Base-by-base conservation (phyloP, 805 yeast genomes). In the Wickerhamomyces mucosus region DNA sequence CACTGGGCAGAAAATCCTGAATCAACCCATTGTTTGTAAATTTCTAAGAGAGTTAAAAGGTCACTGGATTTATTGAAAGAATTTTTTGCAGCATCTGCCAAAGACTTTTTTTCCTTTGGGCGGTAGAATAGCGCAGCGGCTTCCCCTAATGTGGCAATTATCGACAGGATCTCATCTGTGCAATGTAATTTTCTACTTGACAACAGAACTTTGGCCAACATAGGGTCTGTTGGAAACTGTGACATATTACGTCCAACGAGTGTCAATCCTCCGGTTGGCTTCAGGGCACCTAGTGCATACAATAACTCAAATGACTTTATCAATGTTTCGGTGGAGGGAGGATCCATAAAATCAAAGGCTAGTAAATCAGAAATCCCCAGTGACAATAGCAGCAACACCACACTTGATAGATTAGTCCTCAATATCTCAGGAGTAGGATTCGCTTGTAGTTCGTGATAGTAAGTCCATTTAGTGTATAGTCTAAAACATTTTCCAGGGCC, bases 401-500 rank as follows among this genome's bases (percentile, higher is more conserved):
- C 83, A 31, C 81, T 67, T 0, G 88, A 66, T 25, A 92, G 56
- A 46, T 89, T 88, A 15, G 81, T 82, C 34, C 98, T 60, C 34
- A 86, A 60, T n/a, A 92, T 89, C 45, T 92, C 98, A 0, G 99
- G 97, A 0, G 82, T 75, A 1, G 96, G 84, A 48, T 77, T 78
- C 3, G 71, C 63, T 9, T 79, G 78, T 51, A 92, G 61, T 43
- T 89, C 97, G 42, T 79, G 68, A 39, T 72, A 64, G 45, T 72
- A 92, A 0, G 92, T 76, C 69, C 80, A 68, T 50, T 84, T 83
- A 0, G 98, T 89, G 51, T 75, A 92, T 15, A 92, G 59, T 23
- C 99, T 55, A 48, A 80, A 92, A 56, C 97, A 92, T 51, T 84
- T 83, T 13, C 98, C 98, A 0, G 97, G 96, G 1, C 95, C 88